Percentiles rank a stretch among this genome's conserved stretches.
These are phyloP conservation scores for Chalciporus pseudorubinellus DNA, from an alignment of 768 basidiomycete genomes.

Conservation along the genomic window DNA sequence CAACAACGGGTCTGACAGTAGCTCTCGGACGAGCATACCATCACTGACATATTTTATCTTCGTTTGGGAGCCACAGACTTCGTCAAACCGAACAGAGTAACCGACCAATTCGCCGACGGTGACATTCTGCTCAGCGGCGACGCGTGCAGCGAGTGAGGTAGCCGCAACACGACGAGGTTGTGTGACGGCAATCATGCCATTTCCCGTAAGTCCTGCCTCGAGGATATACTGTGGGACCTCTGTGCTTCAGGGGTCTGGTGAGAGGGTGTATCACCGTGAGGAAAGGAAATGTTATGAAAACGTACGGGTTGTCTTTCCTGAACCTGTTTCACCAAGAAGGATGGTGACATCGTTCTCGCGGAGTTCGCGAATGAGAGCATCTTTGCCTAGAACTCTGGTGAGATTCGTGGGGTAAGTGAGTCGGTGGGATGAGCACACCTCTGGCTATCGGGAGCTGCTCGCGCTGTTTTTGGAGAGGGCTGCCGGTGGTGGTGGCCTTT, in stretches of 20 bases:
- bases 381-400: slow-evolving; percentile 50
- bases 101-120: slow-evolving; percentile 78
- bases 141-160: slow-evolving; percentile 88
- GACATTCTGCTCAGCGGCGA: slow-evolving; percentile 78
- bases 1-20: slow-evolving; percentile 73
- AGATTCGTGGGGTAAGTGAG: background rate
- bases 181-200: slow-evolving; percentile 84
- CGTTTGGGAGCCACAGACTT: slow-evolving; percentile 65
- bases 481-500: background rate
- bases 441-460: slow-evolving; percentile 74
- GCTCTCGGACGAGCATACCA: slow-evolving; percentile 95
- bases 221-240: slow-evolving; percentile 96
- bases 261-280: slow-evolving; percentile 12
- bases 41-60: slow-evolving; percentile 96
- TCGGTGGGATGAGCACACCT: slow-evolving; percentile 42
- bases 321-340: slow-evolving; percentile 94
- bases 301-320: slow-evolving; percentile 97
- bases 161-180: slow-evolving; percentile 96
- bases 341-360: slow-evolving; percentile 79
- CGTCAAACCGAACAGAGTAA: slow-evolving; percentile 96
- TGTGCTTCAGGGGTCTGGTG: slow-evolving; percentile 39
- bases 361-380: slow-evolving; percentile 72
- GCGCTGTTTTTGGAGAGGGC: slow-evolving; percentile 58
- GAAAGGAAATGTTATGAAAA: slow-evolving; percentile 18
- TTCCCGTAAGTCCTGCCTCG: slow-evolving; percentile 70